Conservation (phyloP, 2,329 filamentous ascomycete species). For the Trichoderma simmonsii region DNA sequence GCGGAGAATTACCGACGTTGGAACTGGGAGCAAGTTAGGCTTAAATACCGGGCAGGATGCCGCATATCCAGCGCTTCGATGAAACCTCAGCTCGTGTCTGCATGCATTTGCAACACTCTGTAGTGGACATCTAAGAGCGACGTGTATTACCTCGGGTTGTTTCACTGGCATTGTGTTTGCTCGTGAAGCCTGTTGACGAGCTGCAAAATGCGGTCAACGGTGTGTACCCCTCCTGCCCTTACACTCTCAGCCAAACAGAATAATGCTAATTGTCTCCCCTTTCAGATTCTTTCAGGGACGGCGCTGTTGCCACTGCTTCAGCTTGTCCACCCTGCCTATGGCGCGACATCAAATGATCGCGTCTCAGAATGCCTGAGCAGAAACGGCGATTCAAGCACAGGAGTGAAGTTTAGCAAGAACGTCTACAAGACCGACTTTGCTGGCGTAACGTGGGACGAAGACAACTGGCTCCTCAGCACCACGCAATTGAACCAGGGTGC, state of each 20-base stretch:
- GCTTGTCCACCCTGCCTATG: not conserved
- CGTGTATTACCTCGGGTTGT: not conserved
- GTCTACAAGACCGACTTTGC: slow-evolving; percentile 27
- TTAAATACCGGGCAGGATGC: slow-evolving; percentile 9
- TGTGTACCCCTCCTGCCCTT: not conserved
- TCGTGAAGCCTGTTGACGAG: not conserved
- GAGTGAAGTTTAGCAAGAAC: not conserved
- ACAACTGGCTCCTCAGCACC: slow-evolving; percentile 28
- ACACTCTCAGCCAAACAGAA: not conserved
- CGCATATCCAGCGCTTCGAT: slow-evolving; percentile 2
- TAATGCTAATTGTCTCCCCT: not conserved
- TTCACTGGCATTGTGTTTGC: not conserved
- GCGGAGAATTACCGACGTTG: slow-evolving; percentile 1
- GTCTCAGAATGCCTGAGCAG: not conserved
- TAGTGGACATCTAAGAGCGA: not conserved
- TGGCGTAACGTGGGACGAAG: slow-evolving; percentile 29
- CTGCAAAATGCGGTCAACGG: slow-evolving; percentile 13
- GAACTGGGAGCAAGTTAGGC: not conserved
- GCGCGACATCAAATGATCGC: not conserved
- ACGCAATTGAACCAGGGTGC: slow-evolving; percentile 26
- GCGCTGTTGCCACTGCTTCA: slow-evolving; percentile 8
- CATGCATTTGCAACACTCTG: slow-evolving; percentile 2
- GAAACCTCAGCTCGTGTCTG: slow-evolving; percentile 10
- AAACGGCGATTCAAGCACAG: not conserved
- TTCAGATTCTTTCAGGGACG: not conserved